Evolutionary conservation across 768 basidiomycete species (phyloP).

Genomic region (Tylopilus balloui): DNA sequence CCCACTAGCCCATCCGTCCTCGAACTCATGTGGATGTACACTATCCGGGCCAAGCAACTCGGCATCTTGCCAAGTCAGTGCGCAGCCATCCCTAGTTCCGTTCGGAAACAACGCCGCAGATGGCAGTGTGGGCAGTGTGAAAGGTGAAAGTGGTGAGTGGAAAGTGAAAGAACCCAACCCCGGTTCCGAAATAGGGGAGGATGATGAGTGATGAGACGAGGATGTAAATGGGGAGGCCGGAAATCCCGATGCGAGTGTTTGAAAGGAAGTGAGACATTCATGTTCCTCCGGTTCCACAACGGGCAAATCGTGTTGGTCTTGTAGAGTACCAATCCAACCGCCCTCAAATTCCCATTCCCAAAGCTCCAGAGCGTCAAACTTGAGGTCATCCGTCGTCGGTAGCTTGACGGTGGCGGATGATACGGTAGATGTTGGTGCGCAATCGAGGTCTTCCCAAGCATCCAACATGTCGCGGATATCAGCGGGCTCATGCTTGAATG

Average conservation of each 20-base stretch:
- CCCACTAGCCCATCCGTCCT: slow-evolving; percentile 32
- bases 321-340: slow-evolving; percentile 19
- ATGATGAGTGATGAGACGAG: slow-evolving; percentile 15
- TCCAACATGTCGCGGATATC: slow-evolving; percentile 65
- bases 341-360: slow-evolving; percentile 36
- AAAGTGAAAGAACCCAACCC: slow-evolving; percentile 12
- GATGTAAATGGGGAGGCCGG: slow-evolving; percentile 17
- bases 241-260: slow-evolving; percentile 3
- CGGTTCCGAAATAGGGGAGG: slow-evolving; percentile 20
- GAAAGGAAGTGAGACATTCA: slow-evolving; percentile 21
- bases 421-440: slow-evolving; percentile 23
- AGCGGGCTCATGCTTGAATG: slow-evolving; percentile 54
- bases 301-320: slow-evolving; percentile 20
- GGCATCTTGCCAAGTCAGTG: slow-evolving; percentile 39
- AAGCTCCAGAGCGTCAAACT: slow-evolving; percentile 40
- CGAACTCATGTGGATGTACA: slow-evolving; percentile 40
- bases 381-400: slow-evolving; percentile 35
- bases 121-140: slow-evolving; percentile 5
- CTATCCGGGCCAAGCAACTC: slow-evolving; percentile 45
- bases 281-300: slow-evolving; percentile 41
- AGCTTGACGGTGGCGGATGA: slow-evolving; percentile 29
- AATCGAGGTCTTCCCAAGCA: slow-evolving; percentile 65
- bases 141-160: slow-evolving; percentile 14
- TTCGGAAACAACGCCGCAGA: slow-evolving; percentile 9
- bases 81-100: slow-evolving; percentile 15